Percentiles rank a stretch among this genome's conserved stretches.
Conservation (phyloP, 176 grass and related monocot genomes). For the Tillandsia leiboldiana region DNA sequence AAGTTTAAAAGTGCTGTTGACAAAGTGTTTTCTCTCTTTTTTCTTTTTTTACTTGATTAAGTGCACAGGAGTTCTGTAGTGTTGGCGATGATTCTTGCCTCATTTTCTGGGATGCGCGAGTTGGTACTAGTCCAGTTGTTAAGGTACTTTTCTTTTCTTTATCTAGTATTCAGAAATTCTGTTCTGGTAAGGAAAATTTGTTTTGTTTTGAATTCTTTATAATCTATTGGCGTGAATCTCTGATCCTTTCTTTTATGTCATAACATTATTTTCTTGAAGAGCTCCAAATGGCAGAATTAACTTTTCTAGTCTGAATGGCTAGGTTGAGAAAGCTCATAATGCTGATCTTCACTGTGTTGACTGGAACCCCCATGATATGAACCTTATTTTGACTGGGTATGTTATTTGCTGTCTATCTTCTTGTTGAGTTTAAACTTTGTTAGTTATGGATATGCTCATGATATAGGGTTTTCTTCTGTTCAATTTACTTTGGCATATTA, state of each 20-base stretch:
- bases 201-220: background rate
- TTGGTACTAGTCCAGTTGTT: constrained; percentile 62
- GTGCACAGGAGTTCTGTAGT: constrained; percentile 94
- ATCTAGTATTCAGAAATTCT: constrained; percentile 6
- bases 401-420: background rate
- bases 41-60: constrained; percentile 26
- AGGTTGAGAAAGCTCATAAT: constrained; percentile 96
- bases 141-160: constrained; percentile 42
- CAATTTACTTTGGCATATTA: constrained; percentile 8
- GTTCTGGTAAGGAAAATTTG: background rate
- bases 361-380: constrained; percentile 75
- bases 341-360: constrained; percentile 94
- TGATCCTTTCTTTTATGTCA: background rate
- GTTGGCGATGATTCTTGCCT: constrained; percentile 92
- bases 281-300: background rate
- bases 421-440: too few species aligned
- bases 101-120: constrained; percentile 93
- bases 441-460: constrained; percentile 11
- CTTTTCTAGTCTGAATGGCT: constrained; percentile 6
- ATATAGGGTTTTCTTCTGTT: constrained; percentile 1
- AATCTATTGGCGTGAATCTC: background rate
- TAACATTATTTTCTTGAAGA: background rate
- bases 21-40: constrained; percentile 4
- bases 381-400: constrained; percentile 96
- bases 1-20: background rate